phyloP scores from a whole-genome alignment of 202 grass and related monocot genomes.

The Zoysia matrella region DNA sequence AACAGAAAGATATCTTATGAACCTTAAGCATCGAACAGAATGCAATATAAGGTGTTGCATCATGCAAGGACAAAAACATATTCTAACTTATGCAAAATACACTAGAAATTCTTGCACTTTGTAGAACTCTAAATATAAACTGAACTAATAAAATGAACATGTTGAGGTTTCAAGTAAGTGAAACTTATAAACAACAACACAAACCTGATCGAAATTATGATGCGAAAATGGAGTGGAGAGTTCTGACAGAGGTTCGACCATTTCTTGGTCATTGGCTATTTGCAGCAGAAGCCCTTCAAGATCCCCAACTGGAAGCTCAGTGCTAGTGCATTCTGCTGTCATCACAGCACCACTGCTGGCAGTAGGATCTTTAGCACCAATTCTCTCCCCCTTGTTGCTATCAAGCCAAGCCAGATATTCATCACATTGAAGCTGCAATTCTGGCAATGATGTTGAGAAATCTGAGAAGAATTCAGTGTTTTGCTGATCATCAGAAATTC shows the following conservation, averaged over 20 bases:
- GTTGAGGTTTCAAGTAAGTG: not conserved
- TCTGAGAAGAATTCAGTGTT: not conserved
- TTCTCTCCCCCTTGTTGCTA: conserved; percentile 27
- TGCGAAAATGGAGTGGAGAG: conserved; percentile 23
- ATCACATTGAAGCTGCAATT: conserved; percentile 36
- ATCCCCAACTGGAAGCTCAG: conserved; percentile 51
- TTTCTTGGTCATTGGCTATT: conserved; percentile 58
- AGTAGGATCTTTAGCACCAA: conserved; percentile 35
- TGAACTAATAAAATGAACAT: not conserved
- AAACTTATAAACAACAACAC: conserved; percentile 12
- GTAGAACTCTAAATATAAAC: conserved; percentile 5
- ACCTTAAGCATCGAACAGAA: not conserved
- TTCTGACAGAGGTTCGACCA: conserved; percentile 28
- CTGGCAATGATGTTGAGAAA: conserved; percentile 29
- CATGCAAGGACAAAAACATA: conserved; percentile 5
- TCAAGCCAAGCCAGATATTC: conserved; percentile 39
- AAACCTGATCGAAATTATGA: conserved; percentile 32
- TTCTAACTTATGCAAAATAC: not conserved
- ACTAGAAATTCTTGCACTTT: not conserved
- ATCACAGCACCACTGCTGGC: conserved; percentile 6
- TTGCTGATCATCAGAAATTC: conserved; percentile 47
- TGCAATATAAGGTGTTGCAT: conserved; percentile 3
- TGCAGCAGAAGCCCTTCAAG: conserved; percentile 72
- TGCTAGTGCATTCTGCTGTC: conserved; percentile 1
- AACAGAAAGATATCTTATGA: conserved; percentile 9